A percentile compares a stretch with the other conserved stretches of the same genome.
Evolutionary conservation across 257 asterid genomes (phyloP).

Genomic region (Anisodus acutangulus): DNA sequence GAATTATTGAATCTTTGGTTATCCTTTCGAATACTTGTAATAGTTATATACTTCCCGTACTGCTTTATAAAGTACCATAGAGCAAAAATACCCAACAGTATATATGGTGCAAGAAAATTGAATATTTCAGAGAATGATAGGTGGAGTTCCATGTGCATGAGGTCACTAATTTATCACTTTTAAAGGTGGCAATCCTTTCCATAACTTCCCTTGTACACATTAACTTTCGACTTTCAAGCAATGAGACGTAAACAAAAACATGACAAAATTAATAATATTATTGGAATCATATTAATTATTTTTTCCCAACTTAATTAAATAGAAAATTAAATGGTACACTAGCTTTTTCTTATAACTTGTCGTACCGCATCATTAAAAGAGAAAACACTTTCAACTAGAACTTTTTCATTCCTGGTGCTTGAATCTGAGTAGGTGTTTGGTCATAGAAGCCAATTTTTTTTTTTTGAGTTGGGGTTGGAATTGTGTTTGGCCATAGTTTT

Average conservation of each 20-base stretch:
- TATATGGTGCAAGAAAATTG: not conserved
- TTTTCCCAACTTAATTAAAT: not conserved
- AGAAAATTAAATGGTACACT: not conserved
- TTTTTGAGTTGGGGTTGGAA: no score
- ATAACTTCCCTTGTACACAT: not conserved
- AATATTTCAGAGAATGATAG: not conserved
- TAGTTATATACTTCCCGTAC: no score
- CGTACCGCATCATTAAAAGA: no score
- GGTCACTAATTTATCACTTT: constrained; percentile 4
- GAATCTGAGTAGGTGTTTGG: no score
- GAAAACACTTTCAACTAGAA: no score
- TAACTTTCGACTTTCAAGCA: not conserved
- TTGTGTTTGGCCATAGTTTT: no score
- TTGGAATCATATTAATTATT: not conserved
- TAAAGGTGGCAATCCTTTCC: not conserved
- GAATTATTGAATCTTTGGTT: no score
- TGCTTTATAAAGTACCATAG: no score
- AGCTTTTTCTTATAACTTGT: not conserved
- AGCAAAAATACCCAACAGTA: no score
- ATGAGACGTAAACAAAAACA: not conserved
- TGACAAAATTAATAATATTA: not conserved
- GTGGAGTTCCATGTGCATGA: not conserved
- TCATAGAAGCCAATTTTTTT: no score
- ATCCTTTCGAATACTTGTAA: no score
- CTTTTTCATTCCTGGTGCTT: no score